These are phyloP conservation scores for Priceomyces castillae DNA, from an alignment of 805 yeast species.

Conservation along the genomic window DNA sequence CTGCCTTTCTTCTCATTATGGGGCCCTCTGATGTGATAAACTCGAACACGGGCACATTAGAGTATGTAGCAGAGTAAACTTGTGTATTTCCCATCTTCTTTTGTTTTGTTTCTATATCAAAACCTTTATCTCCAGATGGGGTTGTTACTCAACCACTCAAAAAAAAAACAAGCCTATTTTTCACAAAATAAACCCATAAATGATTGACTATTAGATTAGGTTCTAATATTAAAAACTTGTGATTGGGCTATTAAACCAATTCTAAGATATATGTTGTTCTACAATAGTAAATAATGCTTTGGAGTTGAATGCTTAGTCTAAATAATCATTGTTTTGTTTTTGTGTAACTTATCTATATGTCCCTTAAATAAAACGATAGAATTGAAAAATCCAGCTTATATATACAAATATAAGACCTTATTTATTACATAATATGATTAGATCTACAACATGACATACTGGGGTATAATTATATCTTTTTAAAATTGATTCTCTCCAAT, in stretches of 20 bases:
- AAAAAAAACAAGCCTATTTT: background rate
- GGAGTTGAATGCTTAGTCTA: background rate
- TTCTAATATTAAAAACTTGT: background rate
- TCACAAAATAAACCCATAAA: background rate
- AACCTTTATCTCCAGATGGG: conserved; percentile 2
- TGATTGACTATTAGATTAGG: background rate
- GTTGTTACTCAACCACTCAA: conserved; percentile 4
- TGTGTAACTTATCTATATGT: background rate
- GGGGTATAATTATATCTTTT: too few species aligned
- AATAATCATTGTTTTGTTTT: background rate
- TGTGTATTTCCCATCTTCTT: conserved; percentile 21
- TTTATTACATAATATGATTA: too few species aligned
- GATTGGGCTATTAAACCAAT: background rate
- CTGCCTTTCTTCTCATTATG: conserved; percentile 62
- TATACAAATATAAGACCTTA: too few species aligned
- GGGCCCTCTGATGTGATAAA: conserved; percentile 67
- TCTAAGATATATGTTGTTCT: background rate
- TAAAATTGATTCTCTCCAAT: too few species aligned
- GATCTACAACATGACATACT: too few species aligned
- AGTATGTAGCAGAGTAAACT: conserved; percentile 70
- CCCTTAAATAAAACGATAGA: background rate
- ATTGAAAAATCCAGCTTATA: too few species aligned
- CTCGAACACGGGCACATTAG: conserved; percentile 70
- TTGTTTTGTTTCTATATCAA: background rate
- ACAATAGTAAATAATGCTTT: background rate